Evolutionary conservation across 148 eudicot genomes (phyloP), one percentile per base, ranked within the genome.

Genomic region (Fagopyrum homotropicum): DNA sequence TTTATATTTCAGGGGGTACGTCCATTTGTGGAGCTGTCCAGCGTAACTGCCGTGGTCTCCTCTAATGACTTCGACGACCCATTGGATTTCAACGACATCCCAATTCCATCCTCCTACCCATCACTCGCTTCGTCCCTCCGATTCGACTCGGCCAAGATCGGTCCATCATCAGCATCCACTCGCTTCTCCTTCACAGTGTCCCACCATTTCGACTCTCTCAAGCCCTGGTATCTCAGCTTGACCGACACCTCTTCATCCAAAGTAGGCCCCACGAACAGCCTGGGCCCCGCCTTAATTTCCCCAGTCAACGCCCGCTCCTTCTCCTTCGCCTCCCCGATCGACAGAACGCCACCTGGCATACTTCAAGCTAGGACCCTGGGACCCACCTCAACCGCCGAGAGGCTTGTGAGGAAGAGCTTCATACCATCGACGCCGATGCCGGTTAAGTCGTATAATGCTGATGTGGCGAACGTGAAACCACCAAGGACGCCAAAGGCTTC

Each of bases 171-270:
- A 46, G 85, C 98, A 3, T 95, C 98, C 15, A 87, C 98, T 26
- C 88, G 98, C 52, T 95, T 95, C 81, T 79, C 98, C 75, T 95
- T 95, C 90, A 92, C 96, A 0, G 98, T 95, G 43, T 85, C 96
- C 4, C 98, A 89, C 84, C 83, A 85, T 75, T 73, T 87, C 30
- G 97, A 95, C 90, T 92, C 71, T 0, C 84, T 95, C 79, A 95
- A 95, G 73, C 98, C 98, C 0, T 95, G 98, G 98, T 83, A 90
- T 86, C 89, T 95, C 29, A 79, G 92, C 55, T 76, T 92, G 2
- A 81, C 91, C 12, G 96, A 89, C 86, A 72, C 92, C 11, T 79
- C 97, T 55, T 76, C 92, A 4, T 86, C 89, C 51, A 88, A 86
- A 59, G 90, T 92, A 4, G 94, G 97, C 52, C 94, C 97, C 78